Evolutionary conservation across 1,284 basidiomycete species (phyloP).

Genomic region (Rhodotorula sp.): DNA sequence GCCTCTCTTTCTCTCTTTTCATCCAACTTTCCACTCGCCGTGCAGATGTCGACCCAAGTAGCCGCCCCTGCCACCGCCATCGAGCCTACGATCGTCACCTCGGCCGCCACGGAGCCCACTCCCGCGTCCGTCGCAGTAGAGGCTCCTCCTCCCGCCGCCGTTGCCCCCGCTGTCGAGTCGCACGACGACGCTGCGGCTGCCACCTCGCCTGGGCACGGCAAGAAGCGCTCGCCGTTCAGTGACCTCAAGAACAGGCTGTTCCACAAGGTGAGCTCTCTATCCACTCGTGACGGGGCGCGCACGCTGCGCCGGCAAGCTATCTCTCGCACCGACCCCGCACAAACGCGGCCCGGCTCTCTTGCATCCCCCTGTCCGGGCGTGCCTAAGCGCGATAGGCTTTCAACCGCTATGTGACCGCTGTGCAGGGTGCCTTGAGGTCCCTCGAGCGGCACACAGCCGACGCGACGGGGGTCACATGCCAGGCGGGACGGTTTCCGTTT

Average conservation of each 20-base stretch:
- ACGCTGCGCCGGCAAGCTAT: neutral
- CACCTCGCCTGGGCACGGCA: slow-evolving; percentile 2
- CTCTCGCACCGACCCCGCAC: neutral
- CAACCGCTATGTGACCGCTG: too few relatives aligned
- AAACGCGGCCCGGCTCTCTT: neutral
- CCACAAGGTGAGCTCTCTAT: slow-evolving; percentile 23
- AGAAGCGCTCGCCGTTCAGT: slow-evolving; percentile 29
- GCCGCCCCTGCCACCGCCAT: neutral
- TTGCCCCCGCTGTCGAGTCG: neutral
- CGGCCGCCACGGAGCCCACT: neutral
- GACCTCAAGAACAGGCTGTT: slow-evolving; percentile 28
- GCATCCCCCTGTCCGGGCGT: neutral
- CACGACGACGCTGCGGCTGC: neutral
- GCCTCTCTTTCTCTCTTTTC: neutral
- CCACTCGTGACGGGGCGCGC: neutral
- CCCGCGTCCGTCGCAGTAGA: neutral
- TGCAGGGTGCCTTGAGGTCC: too few relatives aligned
- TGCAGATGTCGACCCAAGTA: slow-evolving; percentile 21
- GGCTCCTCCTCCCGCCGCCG: neutral
- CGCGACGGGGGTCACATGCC: too few relatives aligned
- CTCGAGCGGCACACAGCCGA: too few relatives aligned
- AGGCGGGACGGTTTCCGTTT: too few relatives aligned
- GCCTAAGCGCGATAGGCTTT: too few relatives aligned
- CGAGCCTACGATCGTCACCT: neutral
- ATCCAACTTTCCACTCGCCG: neutral